Conservation (phyloP, 352 stramenopile species). For the Porosira glacialis region DNA sequence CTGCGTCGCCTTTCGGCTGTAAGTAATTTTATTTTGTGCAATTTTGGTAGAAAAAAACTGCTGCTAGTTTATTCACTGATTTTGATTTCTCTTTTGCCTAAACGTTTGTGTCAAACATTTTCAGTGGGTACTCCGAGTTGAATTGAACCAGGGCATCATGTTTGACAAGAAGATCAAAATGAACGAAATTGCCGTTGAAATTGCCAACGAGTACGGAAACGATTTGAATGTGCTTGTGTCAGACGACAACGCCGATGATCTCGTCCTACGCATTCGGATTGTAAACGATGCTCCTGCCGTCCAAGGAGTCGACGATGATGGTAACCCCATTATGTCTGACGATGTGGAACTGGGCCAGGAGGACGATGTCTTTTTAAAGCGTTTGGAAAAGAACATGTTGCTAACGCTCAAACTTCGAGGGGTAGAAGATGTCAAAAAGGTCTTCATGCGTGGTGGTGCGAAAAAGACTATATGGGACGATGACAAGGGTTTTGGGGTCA, state of each 20-base stretch:
- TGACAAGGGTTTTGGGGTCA: conserved; percentile 87
- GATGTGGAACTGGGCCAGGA: conserved; percentile 84
- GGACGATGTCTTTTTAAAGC: conserved; percentile 93
- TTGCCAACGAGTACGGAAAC: conserved; percentile 91
- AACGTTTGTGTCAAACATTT: too few species aligned
- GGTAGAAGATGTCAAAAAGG: conserved; percentile 97
- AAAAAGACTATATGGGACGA: conserved; percentile 93
- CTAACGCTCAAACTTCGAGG: conserved; percentile 94
- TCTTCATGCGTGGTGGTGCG: conserved; percentile 92
- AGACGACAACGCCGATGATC: conserved; percentile 96
- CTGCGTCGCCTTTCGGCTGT: conserved; percentile 87
- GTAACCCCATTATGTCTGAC: conserved; percentile 81
- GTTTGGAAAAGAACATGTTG: conserved; percentile 96
- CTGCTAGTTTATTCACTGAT: too few species aligned
- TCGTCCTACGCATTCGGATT: conserved; percentile 96
- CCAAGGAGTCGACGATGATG: conserved; percentile 80
- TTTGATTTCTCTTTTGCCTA: too few species aligned
- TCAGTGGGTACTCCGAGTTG: conserved; percentile 98
- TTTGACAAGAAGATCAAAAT: conserved; percentile 97
- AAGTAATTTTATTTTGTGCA: too few species aligned
- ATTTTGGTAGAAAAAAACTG: too few species aligned
- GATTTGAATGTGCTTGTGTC: conserved; percentile 95
- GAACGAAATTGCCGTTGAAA: conserved; percentile 92
- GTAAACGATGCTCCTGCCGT: conserved; percentile 87
- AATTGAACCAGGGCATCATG: conserved; percentile 96